Evolutionary conservation across 1,284 basidiomycete genomes (phyloP).

Genomic region (Pseudozyma thailandica): DNA sequence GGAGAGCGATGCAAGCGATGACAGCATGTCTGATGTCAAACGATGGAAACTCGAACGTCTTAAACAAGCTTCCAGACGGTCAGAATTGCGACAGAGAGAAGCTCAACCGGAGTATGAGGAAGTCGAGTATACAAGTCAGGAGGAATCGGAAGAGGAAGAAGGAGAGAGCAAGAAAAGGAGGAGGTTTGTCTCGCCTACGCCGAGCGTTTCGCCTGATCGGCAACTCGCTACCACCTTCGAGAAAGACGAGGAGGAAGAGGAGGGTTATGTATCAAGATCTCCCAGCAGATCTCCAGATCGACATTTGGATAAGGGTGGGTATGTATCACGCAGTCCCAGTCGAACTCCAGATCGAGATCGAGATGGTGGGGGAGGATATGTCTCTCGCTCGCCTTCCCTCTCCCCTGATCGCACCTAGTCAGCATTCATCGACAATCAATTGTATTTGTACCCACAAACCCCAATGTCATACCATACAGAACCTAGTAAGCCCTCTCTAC

Average conservation of each 20-base stretch:
- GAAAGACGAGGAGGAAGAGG: slow-evolving; percentile 39
- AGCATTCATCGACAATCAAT: background rate
- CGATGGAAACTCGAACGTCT: slow-evolving; percentile 37
- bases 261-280: slow-evolving; percentile 14
- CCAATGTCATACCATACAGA: too few relatives aligned
- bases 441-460: slow-evolving; percentile 16
- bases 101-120: background rate
- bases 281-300: slow-evolving; percentile 20
- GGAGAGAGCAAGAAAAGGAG: slow-evolving; percentile 3
- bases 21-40: slow-evolving; percentile 17
- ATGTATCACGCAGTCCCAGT: background rate
- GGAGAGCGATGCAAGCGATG: slow-evolving; percentile 27
- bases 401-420: slow-evolving; percentile 38
- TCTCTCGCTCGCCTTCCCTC: slow-evolving; percentile 69
- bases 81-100: background rate
- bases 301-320: slow-evolving; percentile 1
- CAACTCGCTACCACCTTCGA: slow-evolving; percentile 5
- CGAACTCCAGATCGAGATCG: slow-evolving; percentile 9
- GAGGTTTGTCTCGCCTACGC: slow-evolving; percentile 22
- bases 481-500: background rate
- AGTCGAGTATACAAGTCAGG: slow-evolving; percentile 53
- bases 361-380: slow-evolving; percentile 25
- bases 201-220: slow-evolving; percentile 33
- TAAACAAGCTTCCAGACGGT: slow-evolving; percentile 1
- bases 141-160: slow-evolving; percentile 70